Evolutionary conservation across 1,284 basidiomycete species (phyloP).

Genomic region (Cryptococcus deneoformans): DNA sequence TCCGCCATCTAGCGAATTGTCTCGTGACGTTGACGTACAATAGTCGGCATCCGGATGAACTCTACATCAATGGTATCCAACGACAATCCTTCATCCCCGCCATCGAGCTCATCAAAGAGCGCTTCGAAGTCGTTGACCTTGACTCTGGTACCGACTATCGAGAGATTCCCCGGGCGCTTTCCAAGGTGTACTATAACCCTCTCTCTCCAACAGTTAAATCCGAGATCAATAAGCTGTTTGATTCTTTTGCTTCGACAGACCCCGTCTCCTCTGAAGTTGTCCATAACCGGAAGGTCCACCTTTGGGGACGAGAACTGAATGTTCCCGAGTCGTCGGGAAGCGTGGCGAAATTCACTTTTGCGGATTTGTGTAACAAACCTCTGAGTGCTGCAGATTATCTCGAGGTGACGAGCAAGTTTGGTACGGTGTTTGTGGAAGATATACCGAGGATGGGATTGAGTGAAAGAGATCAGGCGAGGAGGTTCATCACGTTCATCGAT

Average conservation of each 20-base stretch:
- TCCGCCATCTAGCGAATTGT: slow-evolving; percentile 5
- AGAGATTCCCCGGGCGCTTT: slow-evolving; percentile 80
- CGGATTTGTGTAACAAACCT: slow-evolving; percentile 83
- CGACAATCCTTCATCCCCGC: slow-evolving; percentile 94
- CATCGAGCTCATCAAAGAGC: slow-evolving; percentile 87
- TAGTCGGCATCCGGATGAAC: slow-evolving; percentile 93
- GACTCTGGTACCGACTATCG: slow-evolving; percentile 98
- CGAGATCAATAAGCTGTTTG: slow-evolving; percentile 74
- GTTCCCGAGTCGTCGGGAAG: slow-evolving; percentile 75
- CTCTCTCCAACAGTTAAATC: slow-evolving; percentile 61
- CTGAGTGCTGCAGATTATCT: slow-evolving; percentile 94
- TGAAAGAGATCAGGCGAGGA: slow-evolving; percentile 84
- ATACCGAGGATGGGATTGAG: slow-evolving; percentile 85
- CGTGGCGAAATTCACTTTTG: slow-evolving; percentile 84
- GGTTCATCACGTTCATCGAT: slow-evolving; percentile 98
- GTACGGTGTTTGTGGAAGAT: slow-evolving; percentile 82
- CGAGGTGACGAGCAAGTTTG: slow-evolving; percentile 84
- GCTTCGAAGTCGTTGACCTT: slow-evolving; percentile 83
- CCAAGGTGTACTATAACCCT: slow-evolving; percentile 88
- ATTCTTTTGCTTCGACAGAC: slow-evolving; percentile 58
- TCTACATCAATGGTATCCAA: slow-evolving; percentile 99
- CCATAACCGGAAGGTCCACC: slow-evolving; percentile 63
- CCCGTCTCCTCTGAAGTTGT: slow-evolving; percentile 55
- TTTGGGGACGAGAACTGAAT: slow-evolving; percentile 82
- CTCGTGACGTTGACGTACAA: neutral